Evolutionary conservation across 1,139 yeast genomes (phyloP), one percentile per base, ranked within the genome.

Genomic region (Debaryomycetaceae sp.): DNA sequence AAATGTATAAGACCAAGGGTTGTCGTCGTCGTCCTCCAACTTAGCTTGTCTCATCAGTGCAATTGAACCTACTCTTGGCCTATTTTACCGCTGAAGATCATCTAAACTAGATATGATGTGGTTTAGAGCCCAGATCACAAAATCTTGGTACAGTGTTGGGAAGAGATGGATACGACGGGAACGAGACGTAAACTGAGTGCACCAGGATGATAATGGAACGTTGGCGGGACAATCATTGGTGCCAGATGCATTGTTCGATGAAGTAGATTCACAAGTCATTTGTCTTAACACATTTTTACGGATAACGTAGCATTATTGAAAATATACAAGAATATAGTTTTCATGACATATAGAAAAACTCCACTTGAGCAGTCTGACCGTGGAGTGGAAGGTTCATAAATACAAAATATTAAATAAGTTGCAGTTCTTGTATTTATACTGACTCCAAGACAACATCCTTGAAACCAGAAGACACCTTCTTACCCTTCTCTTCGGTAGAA

Each of bases 371-470:
- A 27, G 31, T 11, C 11, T 27, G 11, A 27, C 31, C 31, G 31
- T 27, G 11, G 31, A 27, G 31, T 11, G 11, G 11, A 27, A 27
- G 31, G 31, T 27, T 27, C 31, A 27, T 27, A 27, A 27, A 27
- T 27, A 27, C 31, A 27, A 2, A 11, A 27, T 2, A 27, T 27
- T 27, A 27, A 27, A 27, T 27, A 27, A 27, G 31, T 27, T 27
- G 11, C 31, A 27, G 31, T 11, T 27, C 11, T 27, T 17, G 34
- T 23, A 52, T 49, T 68, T 68, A 70, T 55, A 70, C 76, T 52
- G 70, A 52, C 66, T 70, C 79, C 65, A 74, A 72, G 57, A 74
- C 76, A 62, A 74, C 79, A 61, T 74, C 79, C 67, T 74, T 74
- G 70, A 73, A 71, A 57, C 74, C 76, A 54, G 75, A 62, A 49